Evolutionary conservation across 345 rosid species (phyloP).

Genomic region (Carallia pectinifolia): DNA sequence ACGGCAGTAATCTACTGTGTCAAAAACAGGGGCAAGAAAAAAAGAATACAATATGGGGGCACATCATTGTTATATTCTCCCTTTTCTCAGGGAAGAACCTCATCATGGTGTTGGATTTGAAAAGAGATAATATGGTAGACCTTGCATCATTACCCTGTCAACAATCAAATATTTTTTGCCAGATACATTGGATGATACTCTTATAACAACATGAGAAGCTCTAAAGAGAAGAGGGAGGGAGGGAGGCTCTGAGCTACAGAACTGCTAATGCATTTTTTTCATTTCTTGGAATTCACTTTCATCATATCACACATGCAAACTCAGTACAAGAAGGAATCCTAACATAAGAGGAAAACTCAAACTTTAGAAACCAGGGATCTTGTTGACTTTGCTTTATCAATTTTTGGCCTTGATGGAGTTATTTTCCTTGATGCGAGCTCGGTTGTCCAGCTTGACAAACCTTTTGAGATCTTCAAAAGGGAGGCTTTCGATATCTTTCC

Average conservation of each 20-base stretch:
- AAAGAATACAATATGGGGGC: background rate
- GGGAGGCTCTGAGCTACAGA: slow-evolving; percentile 2
- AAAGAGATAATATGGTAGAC: slow-evolving; percentile 4
- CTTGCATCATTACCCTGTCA: slow-evolving; percentile 5
- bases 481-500: slow-evolving; percentile 64
- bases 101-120: background rate
- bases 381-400: slow-evolving; percentile 25
- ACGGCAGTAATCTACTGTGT: background rate
- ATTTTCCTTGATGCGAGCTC: slow-evolving; percentile 80
- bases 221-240: background rate
- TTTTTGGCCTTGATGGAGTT: slow-evolving; percentile 84
- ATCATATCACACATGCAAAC: slow-evolving; percentile 20
- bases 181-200: slow-evolving; percentile 6
- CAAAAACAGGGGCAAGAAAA: background rate
- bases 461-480: slow-evolving; percentile 75
- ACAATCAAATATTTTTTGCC: slow-evolving; percentile 12
- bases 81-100: background rate
- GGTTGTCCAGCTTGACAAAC: slow-evolving; percentile 82
- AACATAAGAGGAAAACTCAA: slow-evolving; percentile 9
- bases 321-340: slow-evolving; percentile 29
- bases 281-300: slow-evolving; percentile 7
- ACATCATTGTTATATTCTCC: slow-evolving; percentile 4
- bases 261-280: slow-evolving; percentile 10
- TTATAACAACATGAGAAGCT: slow-evolving; percentile 6
- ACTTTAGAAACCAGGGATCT: slow-evolving; percentile 25